Base-by-base conservation (phyloP, 148 eudicot genomes). In the Nyssa sinensis region DNA sequence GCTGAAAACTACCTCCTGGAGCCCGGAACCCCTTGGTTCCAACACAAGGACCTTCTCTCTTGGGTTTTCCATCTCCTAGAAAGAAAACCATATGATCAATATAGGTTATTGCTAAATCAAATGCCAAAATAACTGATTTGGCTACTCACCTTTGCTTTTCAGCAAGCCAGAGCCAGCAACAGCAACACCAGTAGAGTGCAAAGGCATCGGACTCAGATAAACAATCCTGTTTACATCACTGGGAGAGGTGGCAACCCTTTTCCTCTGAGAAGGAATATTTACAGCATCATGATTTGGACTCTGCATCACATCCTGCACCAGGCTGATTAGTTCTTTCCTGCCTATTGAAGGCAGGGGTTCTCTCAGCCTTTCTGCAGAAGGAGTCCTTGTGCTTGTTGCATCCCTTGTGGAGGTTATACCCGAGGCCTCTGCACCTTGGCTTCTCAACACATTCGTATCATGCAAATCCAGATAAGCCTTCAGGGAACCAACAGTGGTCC, bases 21-120 rank as follows among this genome's bases (percentile, higher is more conserved):
- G 99, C 98, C 65, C 97, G 91, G 78, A 91, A 95, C 34, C 99
- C 99, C 86, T 95, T 95, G 30, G 99, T 95, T 78, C 99, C 99
- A 71, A 75, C 96, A 78, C 97, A 93, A 63, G 94, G 92, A 67
- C 99, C 99, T 73, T 95, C 99, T 80, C 86, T 86, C 62, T 77
- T 76, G 58, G 74, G 78, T 81, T 89, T 93, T 25, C 75, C 85
- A 34, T 82, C 91, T 55, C 88, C 94, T 88, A 67, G 66, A 28
- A 76, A 77, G 12, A n/a, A 25, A 53, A 70, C 67, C 77, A 24
- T 58, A 73, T 16, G 49, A 69, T 12, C 35, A 65, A 8, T n/a
- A 9, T 66, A 67, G 39, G 32, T 64, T n/a, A n/a, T 24, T 47
- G 17, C 2, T 25, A 74, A 12, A 58, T 24, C 32, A 49, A 34